These are phyloP conservation scores for Candida caryicola DNA, from an alignment of 805 yeast genomes.

Conservation along the genomic window DNA sequence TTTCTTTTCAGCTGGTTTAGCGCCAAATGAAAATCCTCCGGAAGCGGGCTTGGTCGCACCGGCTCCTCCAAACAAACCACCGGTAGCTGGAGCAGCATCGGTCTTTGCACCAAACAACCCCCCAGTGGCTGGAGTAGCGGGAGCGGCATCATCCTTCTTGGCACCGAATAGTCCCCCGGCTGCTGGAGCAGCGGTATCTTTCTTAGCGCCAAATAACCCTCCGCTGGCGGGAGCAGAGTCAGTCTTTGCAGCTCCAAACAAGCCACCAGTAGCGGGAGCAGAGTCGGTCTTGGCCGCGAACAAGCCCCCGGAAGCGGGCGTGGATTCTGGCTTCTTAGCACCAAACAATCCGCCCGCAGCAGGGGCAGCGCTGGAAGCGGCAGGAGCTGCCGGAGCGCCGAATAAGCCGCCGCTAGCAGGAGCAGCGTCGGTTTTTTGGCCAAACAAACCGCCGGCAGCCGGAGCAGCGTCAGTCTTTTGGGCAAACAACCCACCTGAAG, in stretches of 20 bases:
- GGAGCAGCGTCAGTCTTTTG: constrained; percentile 9
- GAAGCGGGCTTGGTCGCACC: constrained; percentile 3
- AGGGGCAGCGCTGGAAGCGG: no score
- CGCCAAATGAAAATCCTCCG: constrained; percentile 19
- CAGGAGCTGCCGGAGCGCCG: constrained; percentile 9
- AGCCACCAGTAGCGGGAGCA: constrained; percentile 8
- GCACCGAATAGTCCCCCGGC: constrained; percentile 9
- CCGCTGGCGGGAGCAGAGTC: constrained; percentile 8
- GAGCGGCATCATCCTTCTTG: constrained; percentile 10
- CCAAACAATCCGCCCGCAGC: constrained; percentile 6
- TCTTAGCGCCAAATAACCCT: constrained; percentile 7
- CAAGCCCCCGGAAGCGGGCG: constrained; percentile 8
- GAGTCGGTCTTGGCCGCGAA: constrained; percentile 1
- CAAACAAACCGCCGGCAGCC: constrained; percentile 8
- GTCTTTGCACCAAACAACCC: constrained; percentile 6
- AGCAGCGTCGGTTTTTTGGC: constrained; percentile 11
- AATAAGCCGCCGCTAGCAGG: background rate
- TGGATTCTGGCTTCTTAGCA: constrained; percentile 2
- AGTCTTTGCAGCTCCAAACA: constrained; percentile 10
- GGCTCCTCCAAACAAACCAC: constrained; percentile 7
- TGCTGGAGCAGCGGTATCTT: constrained; percentile 9
- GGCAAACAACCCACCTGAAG: constrained; percentile 5
- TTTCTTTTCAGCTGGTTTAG: constrained; percentile 10
- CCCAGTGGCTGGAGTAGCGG: no score
- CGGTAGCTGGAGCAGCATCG: constrained; percentile 7